Percentiles rank a stretch among this genome's conserved stretches.
These are phyloP conservation scores for Stachybotrys chlorohalonatus DNA, from an alignment of 2,329 filamentous ascomycete species.

Conservation along the genomic window DNA sequence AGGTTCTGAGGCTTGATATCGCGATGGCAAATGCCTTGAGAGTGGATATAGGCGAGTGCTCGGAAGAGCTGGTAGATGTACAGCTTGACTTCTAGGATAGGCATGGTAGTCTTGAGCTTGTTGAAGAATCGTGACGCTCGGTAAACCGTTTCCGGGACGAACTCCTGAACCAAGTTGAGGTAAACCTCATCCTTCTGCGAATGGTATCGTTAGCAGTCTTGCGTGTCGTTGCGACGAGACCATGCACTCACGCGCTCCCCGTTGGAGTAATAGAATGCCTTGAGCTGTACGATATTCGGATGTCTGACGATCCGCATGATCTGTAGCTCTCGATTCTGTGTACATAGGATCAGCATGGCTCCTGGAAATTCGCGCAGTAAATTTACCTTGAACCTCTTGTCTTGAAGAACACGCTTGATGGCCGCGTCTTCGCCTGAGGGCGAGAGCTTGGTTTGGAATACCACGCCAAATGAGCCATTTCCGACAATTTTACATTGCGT, in stretches of 20 bases:
- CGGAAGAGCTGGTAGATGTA: constrained; percentile 99
- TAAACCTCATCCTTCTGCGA: constrained; percentile 93
- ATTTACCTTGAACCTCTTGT: constrained; percentile 96
- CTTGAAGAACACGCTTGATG: constrained; percentile 97
- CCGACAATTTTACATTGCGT: constrained; percentile 99
- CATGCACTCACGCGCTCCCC: constrained; percentile 71
- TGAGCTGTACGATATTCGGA: constrained; percentile 97
- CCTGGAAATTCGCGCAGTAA: constrained; percentile 7
- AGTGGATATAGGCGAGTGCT: constrained; percentile 97
- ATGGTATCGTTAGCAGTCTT: not conserved
- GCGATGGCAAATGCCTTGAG: constrained; percentile 96
- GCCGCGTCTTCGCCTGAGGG: constrained; percentile 97
- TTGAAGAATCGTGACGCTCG: constrained; percentile 98
- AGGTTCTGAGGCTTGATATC: constrained; percentile 99
- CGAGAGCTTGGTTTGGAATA: constrained; percentile 97
- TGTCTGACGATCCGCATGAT: constrained; percentile 99
- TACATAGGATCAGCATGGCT: not conserved
- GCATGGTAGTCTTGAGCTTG: constrained; percentile 99
- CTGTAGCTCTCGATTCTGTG: constrained; percentile 92
- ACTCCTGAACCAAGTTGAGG: constrained; percentile 95
- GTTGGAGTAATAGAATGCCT: constrained; percentile 99
- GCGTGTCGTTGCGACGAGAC: not conserved
- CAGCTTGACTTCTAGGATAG: constrained; percentile 95
- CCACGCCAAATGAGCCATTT: constrained; percentile 96
- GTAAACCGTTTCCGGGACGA: constrained; percentile 96